Conservation (phyloP, 2,329 filamentous ascomycete species). For the Exophiala dermatitidis region DNA sequence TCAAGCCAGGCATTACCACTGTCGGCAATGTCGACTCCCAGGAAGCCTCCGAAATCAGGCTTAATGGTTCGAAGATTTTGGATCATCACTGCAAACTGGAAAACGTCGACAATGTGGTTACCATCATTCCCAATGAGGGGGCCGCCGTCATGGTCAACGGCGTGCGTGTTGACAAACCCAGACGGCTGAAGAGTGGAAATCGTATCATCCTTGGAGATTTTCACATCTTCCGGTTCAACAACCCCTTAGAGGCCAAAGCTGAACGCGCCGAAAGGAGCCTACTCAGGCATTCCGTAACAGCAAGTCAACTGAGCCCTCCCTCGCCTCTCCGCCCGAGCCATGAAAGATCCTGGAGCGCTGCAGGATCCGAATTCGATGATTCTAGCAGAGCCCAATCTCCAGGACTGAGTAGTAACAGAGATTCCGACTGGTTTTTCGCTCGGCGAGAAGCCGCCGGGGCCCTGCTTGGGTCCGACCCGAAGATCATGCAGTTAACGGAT, state of each 20-base stretch:
- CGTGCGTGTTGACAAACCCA: conserved; percentile 76
- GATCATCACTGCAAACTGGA: conserved; percentile 92
- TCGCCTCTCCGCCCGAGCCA: conserved; percentile 59
- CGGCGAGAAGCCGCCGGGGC: conserved; percentile 87
- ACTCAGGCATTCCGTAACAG: conserved; percentile 70
- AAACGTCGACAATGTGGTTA: conserved; percentile 88
- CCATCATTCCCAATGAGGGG: conserved; percentile 78
- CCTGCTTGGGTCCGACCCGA: conserved; percentile 83
- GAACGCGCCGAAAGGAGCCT: conserved; percentile 77
- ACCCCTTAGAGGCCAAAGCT: conserved; percentile 88
- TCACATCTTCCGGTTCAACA: conserved; percentile 97
- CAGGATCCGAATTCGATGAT: conserved; percentile 67
- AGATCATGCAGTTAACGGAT: conserved; percentile 80
- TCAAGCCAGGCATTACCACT: conserved; percentile 89
- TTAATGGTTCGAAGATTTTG: conserved; percentile 89
- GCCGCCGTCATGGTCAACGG: conserved; percentile 98
- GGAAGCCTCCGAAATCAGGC: conserved; percentile 74
- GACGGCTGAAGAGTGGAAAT: conserved; percentile 81
- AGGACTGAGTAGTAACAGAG: conserved; percentile 55
- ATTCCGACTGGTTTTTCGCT: conserved; percentile 92
- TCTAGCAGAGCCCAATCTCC: conserved; percentile 76
- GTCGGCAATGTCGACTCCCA: conserved; percentile 91
- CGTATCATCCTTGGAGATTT: conserved; percentile 96
- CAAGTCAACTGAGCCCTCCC: conserved; percentile 58
- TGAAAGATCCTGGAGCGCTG: conserved; percentile 71